These are phyloP conservation scores for Elsinoe perseae DNA, from an alignment of 2,329 filamentous ascomycete genomes.

Conservation along the genomic window DNA sequence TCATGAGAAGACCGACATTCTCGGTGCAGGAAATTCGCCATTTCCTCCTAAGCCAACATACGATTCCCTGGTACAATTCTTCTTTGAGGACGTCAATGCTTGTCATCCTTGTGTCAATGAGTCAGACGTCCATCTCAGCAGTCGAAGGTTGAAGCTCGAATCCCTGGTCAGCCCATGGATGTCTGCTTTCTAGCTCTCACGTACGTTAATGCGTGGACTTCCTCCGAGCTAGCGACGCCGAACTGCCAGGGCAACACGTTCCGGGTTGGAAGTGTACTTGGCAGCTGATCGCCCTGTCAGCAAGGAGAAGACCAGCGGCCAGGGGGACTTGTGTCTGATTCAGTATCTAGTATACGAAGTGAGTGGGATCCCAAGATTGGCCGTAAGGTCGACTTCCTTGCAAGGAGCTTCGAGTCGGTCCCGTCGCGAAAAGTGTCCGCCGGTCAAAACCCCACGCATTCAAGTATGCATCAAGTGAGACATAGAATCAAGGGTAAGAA, in stretches of 20 bases:
- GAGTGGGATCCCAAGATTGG: background rate
- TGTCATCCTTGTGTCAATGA: conserved; percentile 13
- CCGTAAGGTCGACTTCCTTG: background rate
- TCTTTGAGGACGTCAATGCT: conserved; percentile 1
- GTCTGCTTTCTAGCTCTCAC: conserved; percentile 1
- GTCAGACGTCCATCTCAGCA: background rate
- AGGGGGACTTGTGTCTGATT: conserved; percentile 9
- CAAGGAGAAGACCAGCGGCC: background rate
- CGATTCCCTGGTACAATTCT: background rate
- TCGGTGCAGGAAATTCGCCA: background rate
- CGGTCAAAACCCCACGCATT: no score
- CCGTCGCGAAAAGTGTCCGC: no score
- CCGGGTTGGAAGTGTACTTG: background rate
- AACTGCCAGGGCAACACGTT: background rate
- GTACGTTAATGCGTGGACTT: background rate
- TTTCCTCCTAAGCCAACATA: background rate
- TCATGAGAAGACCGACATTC: background rate
- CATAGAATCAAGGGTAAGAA: background rate
- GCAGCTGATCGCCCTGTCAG: conserved; percentile 2
- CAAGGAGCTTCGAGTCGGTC: background rate
- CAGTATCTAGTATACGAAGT: conserved; percentile 2
- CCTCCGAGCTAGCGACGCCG: conserved; percentile 1
- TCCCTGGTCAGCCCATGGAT: background rate
- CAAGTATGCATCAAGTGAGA: background rate
- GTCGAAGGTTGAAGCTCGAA: background rate